Base-by-base conservation (phyloP, 495 filamentous ascomycete genomes). In the Bathelium albidoporum region DNA sequence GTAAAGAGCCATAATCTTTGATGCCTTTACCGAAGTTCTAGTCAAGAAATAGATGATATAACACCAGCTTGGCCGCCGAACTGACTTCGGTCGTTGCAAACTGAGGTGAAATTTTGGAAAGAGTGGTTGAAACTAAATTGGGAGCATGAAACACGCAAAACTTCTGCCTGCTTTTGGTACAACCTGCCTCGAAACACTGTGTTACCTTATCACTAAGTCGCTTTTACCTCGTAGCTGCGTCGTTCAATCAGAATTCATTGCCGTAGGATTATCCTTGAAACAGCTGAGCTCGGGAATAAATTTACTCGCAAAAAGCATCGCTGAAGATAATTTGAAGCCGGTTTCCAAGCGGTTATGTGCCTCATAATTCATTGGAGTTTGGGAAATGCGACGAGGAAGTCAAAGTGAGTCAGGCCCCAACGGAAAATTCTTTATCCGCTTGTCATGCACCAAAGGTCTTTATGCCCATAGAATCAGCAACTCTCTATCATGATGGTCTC, bases 351-450 rank as follows among this genome's bases (percentile, higher is more conserved):
- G 34, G 5, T 39, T 39, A 39, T 39, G 34, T 39, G 34, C 34
- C 34, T 39, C 34, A 39, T 39, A 39, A 39, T 39, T 39, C 14
- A 39, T 39, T 39, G 34, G 34, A 39, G 34, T 39, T 39, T 39
- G 14, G 34, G 34, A 39, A 39, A 39, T 39, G 34, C 34, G 34
- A 14, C 34, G 34, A 39, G 34, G 34, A 5, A 39, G 34, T 39
- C 34, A 39, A 39, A 39, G 34, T 39, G 34, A 5, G 43, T 18
- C 20, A 3, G 20, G 43, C 18, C 43, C 43, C n/a, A 18, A 49
- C 43, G 43, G 43, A 49, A 49, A 49, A 49, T 49, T 18, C 43
- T 49, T 49, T 49, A 49, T 49, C 43, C 43, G 43, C 43, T 49
- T n/a, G 43, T 49, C 43, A 49, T 49, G 43, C n/a, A 18, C 3